Base-by-base conservation (phyloP, 2,329 filamentous ascomycete species). In the Knufia fluminis region DNA sequence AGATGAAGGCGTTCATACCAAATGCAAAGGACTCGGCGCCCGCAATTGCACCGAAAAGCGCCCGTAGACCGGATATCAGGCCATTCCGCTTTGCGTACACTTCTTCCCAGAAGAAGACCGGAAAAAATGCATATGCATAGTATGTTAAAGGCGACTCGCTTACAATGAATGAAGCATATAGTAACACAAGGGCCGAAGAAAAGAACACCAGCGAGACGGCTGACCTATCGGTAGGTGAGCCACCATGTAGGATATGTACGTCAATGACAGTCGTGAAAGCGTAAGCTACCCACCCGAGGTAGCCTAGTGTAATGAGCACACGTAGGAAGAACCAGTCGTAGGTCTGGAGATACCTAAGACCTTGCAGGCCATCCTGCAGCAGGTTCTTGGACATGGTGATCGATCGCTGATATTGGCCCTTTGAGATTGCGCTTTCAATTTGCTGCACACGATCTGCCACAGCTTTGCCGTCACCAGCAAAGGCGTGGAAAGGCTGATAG, bases 311-410 rank as follows among this genome's bases (percentile, higher is more conserved):
- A 52, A 98, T 85, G 44, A 98, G 74, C 1, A 87, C 85, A 52
- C 92, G 78, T 31, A 98, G 71, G 68, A 98, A 98, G 2, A 98
- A 75, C 92, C 92, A 98, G 69, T 98, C 92, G 61, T 98, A 98
- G 0, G 90, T 98, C 67, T 98, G 92, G 22, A 98, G 76, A 64
- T 98, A 98, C 45, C 92, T 80, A 52, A 98, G 71, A 6, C 92
- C 92, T 53, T 88, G 78, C 1, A 98, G 75, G 1, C 81, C 84
- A 45, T 86, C 70, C 52, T 84, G 77, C 52, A 97, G 85, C 12
- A 98, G 73, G 23, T 81, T 78, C 36, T 85, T 81, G 1, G 86
- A 88, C 59, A 86, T 78, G 50, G 80, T 73, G 58, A 97, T 95
- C 1, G 91, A 87, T 58, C 86, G 78, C 50, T 91, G 81, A 55